phyloP scores from a whole-genome alignment of 2,329 filamentous ascomycete species.

The Massarina eburnea region DNA sequence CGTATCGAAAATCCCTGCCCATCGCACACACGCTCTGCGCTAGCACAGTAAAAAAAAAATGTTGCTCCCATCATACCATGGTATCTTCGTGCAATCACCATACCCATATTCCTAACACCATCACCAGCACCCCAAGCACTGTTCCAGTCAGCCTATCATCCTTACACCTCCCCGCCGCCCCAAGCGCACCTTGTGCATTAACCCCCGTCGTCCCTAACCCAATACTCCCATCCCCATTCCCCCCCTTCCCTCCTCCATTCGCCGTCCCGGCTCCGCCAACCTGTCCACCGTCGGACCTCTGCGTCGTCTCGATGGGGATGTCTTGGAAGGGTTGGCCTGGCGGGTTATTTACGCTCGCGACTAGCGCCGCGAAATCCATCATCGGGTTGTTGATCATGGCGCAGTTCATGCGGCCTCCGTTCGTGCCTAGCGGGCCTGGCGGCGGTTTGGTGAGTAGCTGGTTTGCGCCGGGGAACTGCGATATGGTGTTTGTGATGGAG shows the following conservation, averaged over 20 bases:
- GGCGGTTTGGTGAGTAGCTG: slow-evolving; percentile 35
- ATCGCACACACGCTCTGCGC: too few species aligned
- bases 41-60: too few species aligned
- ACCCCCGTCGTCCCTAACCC: neutral
- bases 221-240: neutral
- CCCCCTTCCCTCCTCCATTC: slow-evolving; percentile 3
- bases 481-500: slow-evolving; percentile 66
- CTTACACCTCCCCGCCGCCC: neutral
- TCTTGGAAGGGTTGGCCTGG: slow-evolving; percentile 32
- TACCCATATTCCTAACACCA: too few species aligned
- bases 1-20: too few species aligned
- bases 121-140: too few species aligned
- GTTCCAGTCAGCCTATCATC: too few species aligned
- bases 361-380: slow-evolving; percentile 22
- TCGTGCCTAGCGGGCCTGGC: slow-evolving; percentile 37
- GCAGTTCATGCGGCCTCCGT: slow-evolving; percentile 37
- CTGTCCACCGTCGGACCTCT: slow-evolving; percentile 28
- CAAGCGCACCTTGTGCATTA: neutral
- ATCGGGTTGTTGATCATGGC: slow-evolving; percentile 31
- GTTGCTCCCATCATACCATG: too few species aligned
- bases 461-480: slow-evolving; percentile 33
- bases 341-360: slow-evolving; percentile 38
- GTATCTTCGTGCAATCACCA: too few species aligned
- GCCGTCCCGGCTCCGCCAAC: slow-evolving; percentile 25
- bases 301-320: slow-evolving; percentile 26